Evolutionary conservation across 345 rosid genomes (phyloP).

Genomic region (Laguncularia racemosa): DNA sequence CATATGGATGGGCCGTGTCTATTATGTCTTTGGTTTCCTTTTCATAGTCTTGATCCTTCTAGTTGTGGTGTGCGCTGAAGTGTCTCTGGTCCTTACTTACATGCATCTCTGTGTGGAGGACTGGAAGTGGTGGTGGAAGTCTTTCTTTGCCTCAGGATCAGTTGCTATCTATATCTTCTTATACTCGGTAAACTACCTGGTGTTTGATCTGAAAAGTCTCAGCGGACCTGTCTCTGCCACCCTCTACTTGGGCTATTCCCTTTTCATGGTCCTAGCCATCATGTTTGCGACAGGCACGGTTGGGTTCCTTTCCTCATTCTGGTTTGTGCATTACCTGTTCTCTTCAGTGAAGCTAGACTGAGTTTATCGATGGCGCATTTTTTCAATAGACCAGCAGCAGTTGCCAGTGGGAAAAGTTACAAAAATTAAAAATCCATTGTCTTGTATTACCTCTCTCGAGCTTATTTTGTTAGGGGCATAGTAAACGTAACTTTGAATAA

Average conservation of each 20-base stretch:
- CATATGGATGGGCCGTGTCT: conserved; percentile 24
- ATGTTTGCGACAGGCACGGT: conserved; percentile 19
- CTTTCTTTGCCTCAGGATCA: conserved; percentile 23
- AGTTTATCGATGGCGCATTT: background rate
- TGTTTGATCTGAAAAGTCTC: conserved; percentile 22
- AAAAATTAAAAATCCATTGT: background rate
- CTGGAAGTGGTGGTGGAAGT: conserved; percentile 29
- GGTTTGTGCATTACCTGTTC: conserved; percentile 24
- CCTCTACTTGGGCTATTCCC: conserved; percentile 20
- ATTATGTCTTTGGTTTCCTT: conserved; percentile 23
- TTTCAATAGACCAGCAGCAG: background rate
- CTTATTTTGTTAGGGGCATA: background rate
- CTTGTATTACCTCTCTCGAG: conserved; percentile 4
- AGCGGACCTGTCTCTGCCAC: conserved; percentile 21
- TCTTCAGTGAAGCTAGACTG: conserved; percentile 23
- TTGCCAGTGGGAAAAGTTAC: background rate
- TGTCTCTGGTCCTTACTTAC: conserved; percentile 22
- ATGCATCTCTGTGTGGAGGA: conserved; percentile 25
- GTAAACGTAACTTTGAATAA: conserved; percentile 9
- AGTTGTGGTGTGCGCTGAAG: conserved; percentile 21
- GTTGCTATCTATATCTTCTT: conserved; percentile 21
- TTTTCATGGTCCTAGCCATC: conserved; percentile 20
- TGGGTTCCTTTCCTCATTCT: conserved; percentile 25
- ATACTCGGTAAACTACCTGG: conserved; percentile 20
- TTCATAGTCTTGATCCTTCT: conserved; percentile 17